phyloP scores from a whole-genome alignment of 2,329 filamentous ascomycete genomes.

The Sporothrix mexicana region DNA sequence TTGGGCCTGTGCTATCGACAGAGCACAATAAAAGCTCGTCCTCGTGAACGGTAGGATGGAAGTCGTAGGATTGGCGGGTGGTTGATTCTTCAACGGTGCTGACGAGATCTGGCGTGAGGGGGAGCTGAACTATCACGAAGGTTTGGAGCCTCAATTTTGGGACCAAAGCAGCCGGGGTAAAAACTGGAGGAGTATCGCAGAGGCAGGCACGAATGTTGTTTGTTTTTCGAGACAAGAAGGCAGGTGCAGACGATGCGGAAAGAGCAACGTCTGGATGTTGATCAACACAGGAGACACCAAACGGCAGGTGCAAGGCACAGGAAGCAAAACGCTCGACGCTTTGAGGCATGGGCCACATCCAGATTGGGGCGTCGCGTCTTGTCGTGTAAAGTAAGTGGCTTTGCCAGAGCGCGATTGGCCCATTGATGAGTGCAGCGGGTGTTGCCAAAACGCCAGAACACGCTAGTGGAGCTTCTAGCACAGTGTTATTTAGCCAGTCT shows the following conservation, averaged over 20 bases:
- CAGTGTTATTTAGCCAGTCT: background rate
- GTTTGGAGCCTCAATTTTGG: background rate
- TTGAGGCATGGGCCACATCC: constrained; percentile 22
- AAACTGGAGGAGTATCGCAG: background rate
- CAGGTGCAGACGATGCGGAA: constrained; percentile 14
- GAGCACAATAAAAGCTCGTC: background rate
- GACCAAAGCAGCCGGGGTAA: background rate
- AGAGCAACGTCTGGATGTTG: background rate
- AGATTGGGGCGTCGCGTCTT: constrained; percentile 34
- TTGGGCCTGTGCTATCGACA: background rate
- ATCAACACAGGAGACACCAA: constrained; percentile 12
- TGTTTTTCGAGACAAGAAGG: constrained; percentile 16
- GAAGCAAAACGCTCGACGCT: background rate
- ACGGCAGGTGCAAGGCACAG: constrained; percentile 25
- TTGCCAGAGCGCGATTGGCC: constrained; percentile 33
- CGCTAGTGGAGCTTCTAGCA: constrained; percentile 25
- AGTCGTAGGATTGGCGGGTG: background rate
- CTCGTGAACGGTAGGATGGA: background rate
- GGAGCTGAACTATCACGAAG: background rate
- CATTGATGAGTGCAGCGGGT: constrained; percentile 1
- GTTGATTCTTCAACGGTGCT: constrained; percentile 6
- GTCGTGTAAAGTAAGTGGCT: constrained; percentile 37
- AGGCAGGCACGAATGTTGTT: constrained; percentile 14
- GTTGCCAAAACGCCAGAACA: constrained; percentile 27
- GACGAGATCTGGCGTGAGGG: constrained; percentile 3